Base-by-base conservation (phyloP, 2,329 filamentous ascomycete genomes). In the Paraconiothyrium brasiliense region DNA sequence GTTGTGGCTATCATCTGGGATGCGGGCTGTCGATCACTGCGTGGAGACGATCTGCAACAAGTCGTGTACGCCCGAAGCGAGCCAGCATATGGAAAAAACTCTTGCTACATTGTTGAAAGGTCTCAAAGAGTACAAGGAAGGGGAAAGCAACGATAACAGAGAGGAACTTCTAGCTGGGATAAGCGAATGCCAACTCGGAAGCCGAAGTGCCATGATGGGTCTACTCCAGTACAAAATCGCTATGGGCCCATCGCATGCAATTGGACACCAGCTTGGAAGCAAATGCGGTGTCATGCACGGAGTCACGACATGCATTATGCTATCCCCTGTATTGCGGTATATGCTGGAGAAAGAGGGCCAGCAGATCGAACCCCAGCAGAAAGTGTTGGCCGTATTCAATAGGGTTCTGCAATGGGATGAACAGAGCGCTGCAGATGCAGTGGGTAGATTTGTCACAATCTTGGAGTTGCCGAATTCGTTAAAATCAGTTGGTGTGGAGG, bases 21-120 rank as follows among this genome's bases (percentile, higher is more conserved):
- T 75, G 51, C 64, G 73, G 24, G 70, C 70, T 10, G 57, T 75
- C 5, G 73, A 75, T 57, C 71, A 76, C 52, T 75, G 73, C 48
- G 64, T 74, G 5, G 73, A 76, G 52, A 70, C 68, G 37, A 66
- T 72, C 55, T 61, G 69, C 20, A 70, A 65, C 16, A 59, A 64
- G 2, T 34, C 56, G 20, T 66, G 58, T 44, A 64, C 65, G 11
- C 35, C 47, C n/a, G 63, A 69, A 3, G 64, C 64, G 2, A 68
- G 64, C 13, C 37, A 49, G 13, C 60, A 71, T 30, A 66, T 67
- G 64, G 64, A 71, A 50, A 67, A 69, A 16, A 67, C 71, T 3
- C 63, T 75, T n/a, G 55, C 49, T 22, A 50, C 64, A 16, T 56
- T 76, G n/a, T 35, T 68, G 35, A 63, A 48, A 39, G 68, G 68